These are phyloP conservation scores for Dioscorea cayenensis DNA, from an alignment of 116 monocot genomes.

Conservation along the genomic window DNA sequence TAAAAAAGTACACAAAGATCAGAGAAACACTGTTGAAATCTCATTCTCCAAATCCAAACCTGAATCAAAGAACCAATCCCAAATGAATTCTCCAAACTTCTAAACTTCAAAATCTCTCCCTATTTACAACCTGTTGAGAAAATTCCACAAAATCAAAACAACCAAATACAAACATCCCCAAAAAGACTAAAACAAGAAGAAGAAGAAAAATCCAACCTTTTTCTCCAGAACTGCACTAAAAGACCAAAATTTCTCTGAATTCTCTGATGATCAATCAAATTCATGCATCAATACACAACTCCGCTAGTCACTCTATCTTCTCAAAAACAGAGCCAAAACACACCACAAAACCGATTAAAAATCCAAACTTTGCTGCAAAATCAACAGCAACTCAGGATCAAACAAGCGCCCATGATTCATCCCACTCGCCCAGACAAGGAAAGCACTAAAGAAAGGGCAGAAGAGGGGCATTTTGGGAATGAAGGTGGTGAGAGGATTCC, in stretches of 20 bases:
- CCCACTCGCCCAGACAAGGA: background rate
- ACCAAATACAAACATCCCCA: too few species aligned
- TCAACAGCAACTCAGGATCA: background rate
- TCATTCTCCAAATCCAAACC: too few species aligned
- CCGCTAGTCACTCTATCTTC: background rate
- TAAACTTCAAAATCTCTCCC: too few species aligned
- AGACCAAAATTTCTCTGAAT: background rate
- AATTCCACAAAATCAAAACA: too few species aligned
- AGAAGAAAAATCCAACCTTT: background rate
- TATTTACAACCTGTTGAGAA: too few species aligned
- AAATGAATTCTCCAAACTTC: too few species aligned
- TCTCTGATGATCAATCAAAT: background rate
- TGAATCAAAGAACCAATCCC: too few species aligned
- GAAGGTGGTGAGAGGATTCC: background rate
- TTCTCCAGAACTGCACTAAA: too few species aligned
- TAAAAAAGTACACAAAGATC: too few species aligned
- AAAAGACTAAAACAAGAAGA: too few species aligned
- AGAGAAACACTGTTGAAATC: too few species aligned
- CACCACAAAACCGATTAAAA: background rate
- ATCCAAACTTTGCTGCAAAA: background rate
- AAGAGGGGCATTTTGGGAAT: background rate
- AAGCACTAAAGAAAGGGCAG: background rate
- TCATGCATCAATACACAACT: background rate
- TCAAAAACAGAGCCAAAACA: background rate
- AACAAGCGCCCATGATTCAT: background rate